phyloP scores from a whole-genome alignment of 306 rosid genomes.

The Cucurbita argyrosperma region DNA sequence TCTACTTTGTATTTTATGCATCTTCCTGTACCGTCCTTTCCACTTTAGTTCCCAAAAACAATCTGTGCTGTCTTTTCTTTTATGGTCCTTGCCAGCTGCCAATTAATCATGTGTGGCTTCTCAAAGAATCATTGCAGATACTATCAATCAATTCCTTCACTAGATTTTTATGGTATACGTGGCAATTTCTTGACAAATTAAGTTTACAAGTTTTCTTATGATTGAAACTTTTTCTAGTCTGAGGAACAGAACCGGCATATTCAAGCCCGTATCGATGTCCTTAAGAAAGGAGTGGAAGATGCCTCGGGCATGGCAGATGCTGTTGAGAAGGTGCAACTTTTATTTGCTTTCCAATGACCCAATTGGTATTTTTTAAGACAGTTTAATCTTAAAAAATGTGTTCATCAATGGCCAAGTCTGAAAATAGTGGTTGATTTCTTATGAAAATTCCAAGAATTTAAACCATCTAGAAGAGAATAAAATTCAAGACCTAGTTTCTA shows the following conservation, averaged over 20 bases:
- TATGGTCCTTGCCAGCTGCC: not conserved
- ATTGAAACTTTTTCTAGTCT: slow-evolving; percentile 20
- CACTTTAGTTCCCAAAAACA: not conserved
- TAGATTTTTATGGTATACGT: not conserved
- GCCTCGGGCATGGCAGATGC: slow-evolving; percentile 14
- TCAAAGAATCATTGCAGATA: not conserved
- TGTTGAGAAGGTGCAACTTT: slow-evolving; percentile 25
- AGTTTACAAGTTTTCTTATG: not conserved
- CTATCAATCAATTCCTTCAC: not conserved
- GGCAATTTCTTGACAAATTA: not conserved
- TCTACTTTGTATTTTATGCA: not conserved
- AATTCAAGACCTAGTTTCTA: not conserved
- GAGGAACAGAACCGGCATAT: slow-evolving; percentile 33
- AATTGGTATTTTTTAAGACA: not conserved
- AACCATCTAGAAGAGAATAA: not conserved
- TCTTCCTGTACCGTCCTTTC: not conserved
- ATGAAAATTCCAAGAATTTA: not conserved
- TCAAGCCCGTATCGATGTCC: slow-evolving; percentile 24
- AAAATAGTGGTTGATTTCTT: not conserved
- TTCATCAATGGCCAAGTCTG: not conserved
- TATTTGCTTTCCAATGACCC: not conserved
- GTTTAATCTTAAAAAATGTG: not conserved
- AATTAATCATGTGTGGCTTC: not conserved
- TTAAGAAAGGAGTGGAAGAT: slow-evolving; percentile 31
- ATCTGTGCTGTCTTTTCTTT: not conserved